Base-by-base conservation (phyloP, 768 basidiomycete species). In the Lyophyllum shimeji region DNA sequence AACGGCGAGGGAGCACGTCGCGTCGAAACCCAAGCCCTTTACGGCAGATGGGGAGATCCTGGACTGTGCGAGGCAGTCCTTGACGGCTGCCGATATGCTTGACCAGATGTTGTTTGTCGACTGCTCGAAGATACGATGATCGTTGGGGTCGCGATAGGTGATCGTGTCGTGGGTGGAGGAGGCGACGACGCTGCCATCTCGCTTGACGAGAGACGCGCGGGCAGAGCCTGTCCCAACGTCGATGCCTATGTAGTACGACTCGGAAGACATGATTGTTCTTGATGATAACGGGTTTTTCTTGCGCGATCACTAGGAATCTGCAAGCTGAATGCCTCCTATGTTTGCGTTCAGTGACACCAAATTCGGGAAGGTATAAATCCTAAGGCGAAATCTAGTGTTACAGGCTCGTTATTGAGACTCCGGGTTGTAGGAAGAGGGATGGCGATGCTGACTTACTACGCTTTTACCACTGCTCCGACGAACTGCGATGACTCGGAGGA, bases 41-140 rank as follows among this genome's bases (percentile, higher is more conserved):
- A 99, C 86, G 4, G 77, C 71, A 2, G 73, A 68, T 9, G 88
- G 81, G 27, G 78, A 60, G 25, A 92, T 70, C 2, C 80, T 73
- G 0, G 88, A 79, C 27, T 79, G 72, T 8, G 76, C 58, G 23
- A 98, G 72, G 50, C 92, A 87, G 4, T 78, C 79, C 63, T 77
- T 83, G 56, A 90, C 77, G 29, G 83, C 82, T 52, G 69, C 72
- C 42, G 82, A 81, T 54, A 93, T 86, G 50, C 81, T 79, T 7
- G 73, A 68, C 95, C 93, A 95, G 72, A 97, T 95, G 65, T 98
- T 83, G 21, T 75, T 74, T 0, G 94, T 93, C 29, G 94, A 96
- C 71, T 99, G 97, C 71, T 99, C 97, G 69, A 97, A 99, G 75
- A 98, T 95, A 54, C 89, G 81, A 68, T 93, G 86, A 79, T 98